Evolutionary conservation across 176 grass and related monocot genomes (phyloP).

Genomic region (Panicum miliaceum): DNA sequence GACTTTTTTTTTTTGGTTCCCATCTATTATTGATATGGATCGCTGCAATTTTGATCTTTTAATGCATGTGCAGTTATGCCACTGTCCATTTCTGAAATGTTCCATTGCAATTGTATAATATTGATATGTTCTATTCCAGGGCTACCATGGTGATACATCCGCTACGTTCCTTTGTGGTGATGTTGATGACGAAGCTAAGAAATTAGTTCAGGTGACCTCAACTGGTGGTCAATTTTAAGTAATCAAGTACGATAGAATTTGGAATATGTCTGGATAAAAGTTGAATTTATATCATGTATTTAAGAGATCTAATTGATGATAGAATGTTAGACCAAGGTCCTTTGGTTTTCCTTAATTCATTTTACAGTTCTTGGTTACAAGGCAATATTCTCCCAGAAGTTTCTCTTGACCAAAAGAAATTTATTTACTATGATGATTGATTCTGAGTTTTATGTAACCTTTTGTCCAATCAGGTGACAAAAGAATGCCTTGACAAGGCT

Average conservation of each 20-base stretch:
- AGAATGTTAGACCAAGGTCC: background rate
- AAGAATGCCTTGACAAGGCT: slow-evolving; percentile 78
- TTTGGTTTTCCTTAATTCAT: slow-evolving; percentile 11
- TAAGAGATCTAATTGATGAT: slow-evolving; percentile 12
- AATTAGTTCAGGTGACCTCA: slow-evolving; percentile 80
- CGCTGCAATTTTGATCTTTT: slow-evolving; percentile 5
- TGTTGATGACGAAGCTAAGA: slow-evolving; percentile 85
- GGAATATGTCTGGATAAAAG: background rate
- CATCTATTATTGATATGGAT: slow-evolving; percentile 4
- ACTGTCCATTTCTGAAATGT: background rate
- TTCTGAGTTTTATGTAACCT: slow-evolving; percentile 30
- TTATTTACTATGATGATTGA: slow-evolving; percentile 30
- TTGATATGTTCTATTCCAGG: slow-evolving; percentile 52
- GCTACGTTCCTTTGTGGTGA: slow-evolving; percentile 90
- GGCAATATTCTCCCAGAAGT: slow-evolving; percentile 10
- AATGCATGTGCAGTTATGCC: background rate
- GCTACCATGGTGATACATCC: slow-evolving; percentile 98
- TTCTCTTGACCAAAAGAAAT: slow-evolving; percentile 11
- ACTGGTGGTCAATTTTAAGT: slow-evolving; percentile 4
- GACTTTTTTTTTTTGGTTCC: background rate
- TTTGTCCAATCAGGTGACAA: slow-evolving; percentile 73
- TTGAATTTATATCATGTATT: slow-evolving; percentile 12
- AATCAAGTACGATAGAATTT: background rate
- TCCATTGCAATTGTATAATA: slow-evolving; percentile 32
- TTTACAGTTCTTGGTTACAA: background rate